These are phyloP conservation scores for Cryptosporidium tyzzeri DNA, from an alignment of 169 alveolate genomes.

Conservation along the genomic window DNA sequence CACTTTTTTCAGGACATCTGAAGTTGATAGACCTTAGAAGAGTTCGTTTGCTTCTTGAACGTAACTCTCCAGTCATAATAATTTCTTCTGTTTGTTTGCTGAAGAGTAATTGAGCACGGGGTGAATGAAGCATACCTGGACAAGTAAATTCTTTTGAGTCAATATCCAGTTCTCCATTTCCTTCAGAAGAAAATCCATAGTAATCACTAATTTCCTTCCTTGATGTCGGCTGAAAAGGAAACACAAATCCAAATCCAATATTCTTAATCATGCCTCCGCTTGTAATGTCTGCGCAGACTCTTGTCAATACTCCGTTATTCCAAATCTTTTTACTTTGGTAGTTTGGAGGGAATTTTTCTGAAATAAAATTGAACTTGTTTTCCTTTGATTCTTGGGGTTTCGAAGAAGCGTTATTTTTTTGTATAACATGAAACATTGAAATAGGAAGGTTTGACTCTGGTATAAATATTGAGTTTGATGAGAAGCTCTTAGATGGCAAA, in stretches of 20 bases:
- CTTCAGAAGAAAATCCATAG: conserved; percentile 52
- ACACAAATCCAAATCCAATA: conserved; percentile 41
- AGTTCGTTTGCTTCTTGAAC: conserved; percentile 54
- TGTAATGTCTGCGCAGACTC: conserved; percentile 46
- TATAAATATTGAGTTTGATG: conserved; percentile 20
- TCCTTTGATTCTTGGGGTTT: neutral
- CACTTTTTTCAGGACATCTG: conserved; percentile 62
- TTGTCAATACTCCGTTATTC: conserved; percentile 57
- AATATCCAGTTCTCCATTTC: conserved; percentile 50
- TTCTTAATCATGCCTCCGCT: conserved; percentile 37
- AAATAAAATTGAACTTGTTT: neutral
- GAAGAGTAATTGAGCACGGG: conserved; percentile 54
- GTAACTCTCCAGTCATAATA: conserved; percentile 33
- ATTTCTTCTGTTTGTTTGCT: conserved; percentile 59
- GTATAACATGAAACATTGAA: conserved; percentile 28
- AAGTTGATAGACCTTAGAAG: conserved; percentile 52
- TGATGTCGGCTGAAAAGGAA: conserved; percentile 56
- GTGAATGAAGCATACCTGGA: conserved; percentile 63
- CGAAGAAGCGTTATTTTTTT: neutral
- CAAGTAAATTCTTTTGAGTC: conserved; percentile 45
- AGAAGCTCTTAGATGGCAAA: neutral
- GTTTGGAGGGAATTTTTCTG: conserved; percentile 44
- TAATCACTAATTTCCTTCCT: neutral
- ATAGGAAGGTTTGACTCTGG: conserved; percentile 50
- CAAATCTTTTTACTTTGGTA: conserved; percentile 19